These are phyloP conservation scores for Camelina neglecta DNA, from an alignment of 345 rosid species.

Conservation along the genomic window DNA sequence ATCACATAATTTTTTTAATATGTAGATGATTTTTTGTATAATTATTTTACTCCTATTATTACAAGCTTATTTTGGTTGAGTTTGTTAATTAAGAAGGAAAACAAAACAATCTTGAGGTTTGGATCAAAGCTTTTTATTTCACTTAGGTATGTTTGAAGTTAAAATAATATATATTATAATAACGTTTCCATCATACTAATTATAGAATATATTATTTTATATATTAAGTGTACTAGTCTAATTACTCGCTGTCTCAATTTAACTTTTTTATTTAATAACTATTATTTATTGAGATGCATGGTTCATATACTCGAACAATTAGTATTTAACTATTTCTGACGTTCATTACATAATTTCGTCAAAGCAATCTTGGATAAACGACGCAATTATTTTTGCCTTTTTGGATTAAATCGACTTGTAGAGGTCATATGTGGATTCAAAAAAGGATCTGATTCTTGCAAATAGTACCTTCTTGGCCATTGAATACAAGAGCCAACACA, in stretches of 20 bases:
- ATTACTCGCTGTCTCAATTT: neutral
- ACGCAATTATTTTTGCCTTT: neutral
- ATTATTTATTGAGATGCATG: neutral
- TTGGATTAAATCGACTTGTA: neutral
- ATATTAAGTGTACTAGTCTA: neutral
- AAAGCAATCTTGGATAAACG: neutral
- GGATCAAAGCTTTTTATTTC: neutral
- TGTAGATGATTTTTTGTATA: neutral
- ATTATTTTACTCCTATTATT: no score
- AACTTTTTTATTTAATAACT: neutral
- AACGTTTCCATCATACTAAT: neutral
- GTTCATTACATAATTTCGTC: neutral
- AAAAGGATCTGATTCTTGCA: constrained; percentile 37
- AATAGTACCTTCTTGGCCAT: constrained; percentile 31
- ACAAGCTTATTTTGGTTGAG: no score
- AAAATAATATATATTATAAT: neutral
- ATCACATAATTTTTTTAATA: neutral
- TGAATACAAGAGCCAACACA: constrained; percentile 40
- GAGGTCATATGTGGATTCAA: constrained; percentile 10
- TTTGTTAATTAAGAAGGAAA: neutral
- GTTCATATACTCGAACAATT: neutral
- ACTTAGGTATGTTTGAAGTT: neutral
- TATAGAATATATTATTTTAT: neutral
- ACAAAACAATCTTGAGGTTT: neutral
- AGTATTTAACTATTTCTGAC: neutral